Evolutionary conservation across 805 yeast species (phyloP).

Genomic region (Wickerhamiella allomyrinae): DNA sequence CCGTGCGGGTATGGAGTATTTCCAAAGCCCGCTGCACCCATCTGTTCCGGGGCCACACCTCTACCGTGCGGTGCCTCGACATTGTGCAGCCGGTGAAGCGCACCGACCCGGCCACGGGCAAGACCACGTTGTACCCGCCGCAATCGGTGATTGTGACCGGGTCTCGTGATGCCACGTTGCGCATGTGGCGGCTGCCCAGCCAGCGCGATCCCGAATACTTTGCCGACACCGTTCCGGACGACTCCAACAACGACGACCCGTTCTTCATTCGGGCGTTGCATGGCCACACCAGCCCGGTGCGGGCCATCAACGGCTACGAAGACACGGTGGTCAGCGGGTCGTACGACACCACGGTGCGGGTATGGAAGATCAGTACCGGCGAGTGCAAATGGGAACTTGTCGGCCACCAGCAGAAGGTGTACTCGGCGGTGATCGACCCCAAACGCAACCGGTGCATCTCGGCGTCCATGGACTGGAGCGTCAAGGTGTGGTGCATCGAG

Average conservation of each 20-base stretch:
- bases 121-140: slow-evolving; percentile 41
- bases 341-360: slow-evolving; percentile 78
- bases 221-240: slow-evolving; percentile 21
- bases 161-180: slow-evolving; percentile 70
- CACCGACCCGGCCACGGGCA: slow-evolving; percentile 38
- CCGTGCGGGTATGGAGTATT: slow-evolving; percentile 89
- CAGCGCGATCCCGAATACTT: slow-evolving; percentile 22
- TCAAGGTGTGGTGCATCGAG: slow-evolving; percentile 77
- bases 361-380: slow-evolving; percentile 76
- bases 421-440: slow-evolving; percentile 73
- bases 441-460: slow-evolving; percentile 69
- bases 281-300: slow-evolving; percentile 70
- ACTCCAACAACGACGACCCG: slow-evolving; percentile 33
- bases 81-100: slow-evolving; percentile 54
- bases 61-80: slow-evolving; percentile 86
- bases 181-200: slow-evolving; percentile 69
- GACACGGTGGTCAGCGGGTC: slow-evolving; percentile 78
- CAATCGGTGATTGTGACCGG: slow-evolving; percentile 72
- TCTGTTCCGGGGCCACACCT: slow-evolving; percentile 78
- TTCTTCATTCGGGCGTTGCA: slow-evolving; percentile 52
- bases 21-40: slow-evolving; percentile 77
- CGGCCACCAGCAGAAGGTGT: slow-evolving; percentile 81
- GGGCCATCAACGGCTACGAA: slow-evolving; percentile 79
- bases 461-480: slow-evolving; percentile 81
- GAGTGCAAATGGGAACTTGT: slow-evolving; percentile 55